These are phyloP conservation scores for Esteya vermicola DNA, from an alignment of 2,329 filamentous ascomycete genomes.

Conservation along the genomic window DNA sequence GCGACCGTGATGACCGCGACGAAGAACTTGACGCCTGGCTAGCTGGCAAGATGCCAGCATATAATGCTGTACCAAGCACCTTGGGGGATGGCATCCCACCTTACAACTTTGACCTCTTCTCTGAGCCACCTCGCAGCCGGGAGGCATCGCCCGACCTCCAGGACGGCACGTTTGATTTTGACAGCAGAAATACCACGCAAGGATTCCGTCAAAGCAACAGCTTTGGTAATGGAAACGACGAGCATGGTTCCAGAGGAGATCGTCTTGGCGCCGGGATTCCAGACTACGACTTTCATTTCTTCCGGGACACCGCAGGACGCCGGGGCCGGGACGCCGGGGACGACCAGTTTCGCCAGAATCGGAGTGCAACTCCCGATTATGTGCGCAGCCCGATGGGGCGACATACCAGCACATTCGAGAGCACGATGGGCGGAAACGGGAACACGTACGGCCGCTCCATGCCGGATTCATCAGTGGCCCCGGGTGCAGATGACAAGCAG, in stretches of 20 bases:
- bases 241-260: background rate
- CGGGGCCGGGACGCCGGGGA: too few species aligned
- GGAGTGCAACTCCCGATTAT: too few species aligned
- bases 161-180: background rate
- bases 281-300: constrained; percentile 8
- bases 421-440: background rate
- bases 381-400: too few species aligned
- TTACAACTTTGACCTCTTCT: constrained; percentile 7
- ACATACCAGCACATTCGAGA: too few species aligned
- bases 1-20: background rate
- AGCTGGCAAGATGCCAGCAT: background rate
- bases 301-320: constrained; percentile 3
- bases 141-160: background rate
- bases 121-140: background rate
- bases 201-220: too few species aligned
- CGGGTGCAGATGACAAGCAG: background rate
- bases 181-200: background rate
- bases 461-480: too few species aligned
- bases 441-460: background rate
- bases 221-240: background rate
- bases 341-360: too few species aligned
- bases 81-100: constrained; percentile 2
- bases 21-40: constrained; percentile 2
- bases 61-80: background rate
- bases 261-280: background rate